Evolutionary conservation across 192 early-diverging fungal species (phyloP), one percentile per base, ranked within the genome.

Genomic region (Borealophlyctis nickersoniae): DNA sequence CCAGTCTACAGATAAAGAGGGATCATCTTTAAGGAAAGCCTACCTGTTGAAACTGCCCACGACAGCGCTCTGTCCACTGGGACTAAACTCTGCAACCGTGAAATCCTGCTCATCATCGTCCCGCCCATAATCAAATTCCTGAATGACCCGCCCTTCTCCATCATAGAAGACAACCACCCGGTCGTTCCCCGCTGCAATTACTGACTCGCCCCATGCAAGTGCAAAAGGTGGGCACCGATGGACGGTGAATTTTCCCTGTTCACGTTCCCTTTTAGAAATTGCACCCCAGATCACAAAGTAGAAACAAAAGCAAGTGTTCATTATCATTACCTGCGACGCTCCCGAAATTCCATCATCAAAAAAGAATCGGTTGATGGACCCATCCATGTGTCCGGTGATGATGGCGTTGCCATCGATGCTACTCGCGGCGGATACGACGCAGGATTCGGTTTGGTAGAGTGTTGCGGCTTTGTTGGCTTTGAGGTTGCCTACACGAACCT

Each of bases 381-480:
- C 85, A 60, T 87, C 84, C 54, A 82, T 36, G 62, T 87, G 85
- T 2, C 85, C 81, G 2, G 77, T 81, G 34, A 86, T 74, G 49
- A 87, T 75, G 9, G 83, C 85, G 52, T 76, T 76, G 34, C 85
- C 85, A 51, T 87, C 85, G 27, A 58, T 52, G 53, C 74, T 82
- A 53, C 76, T 82, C 13, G 77, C 68, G 4, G 69, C 60, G 33
- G 81, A 82, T 3, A 86, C 73, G 5, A 87, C 85, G 53, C 73
- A 81, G 45, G 65, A 71, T 16, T 87, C 85, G 23, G 81, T 84
- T 59, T 86, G 81, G 70, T 83, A 87, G 28, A 87, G 62, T 4
- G 85, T 87, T 19, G 85, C 85, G 22, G 85, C 82, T 58, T 87
- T 87, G 70, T 87, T 87, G 52, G 83, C 80, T 56, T 87, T 87